Conservation (phyloP, 1,284 basidiomycete species). For the Leccinum pallidistipes region DNA sequence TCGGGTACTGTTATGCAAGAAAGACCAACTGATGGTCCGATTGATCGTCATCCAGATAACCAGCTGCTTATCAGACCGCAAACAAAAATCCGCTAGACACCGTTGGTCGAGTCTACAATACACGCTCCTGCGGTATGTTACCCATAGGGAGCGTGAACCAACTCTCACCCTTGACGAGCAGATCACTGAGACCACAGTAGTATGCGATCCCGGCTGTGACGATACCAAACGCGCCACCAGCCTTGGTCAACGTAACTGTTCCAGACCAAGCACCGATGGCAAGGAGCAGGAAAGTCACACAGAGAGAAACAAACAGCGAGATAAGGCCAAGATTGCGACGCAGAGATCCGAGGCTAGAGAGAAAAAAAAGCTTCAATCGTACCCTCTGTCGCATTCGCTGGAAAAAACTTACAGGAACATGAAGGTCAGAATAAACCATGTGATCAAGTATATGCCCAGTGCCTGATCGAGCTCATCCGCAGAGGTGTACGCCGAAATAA, state of each 20-base stretch:
- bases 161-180: slow-evolving; percentile 54
- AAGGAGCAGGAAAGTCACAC: slow-evolving; percentile 61
- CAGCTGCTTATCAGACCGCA: slow-evolving; percentile 2
- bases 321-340: slow-evolving; percentile 68
- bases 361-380: not conserved
- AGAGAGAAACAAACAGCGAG: slow-evolving; percentile 72
- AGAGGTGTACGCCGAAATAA: slow-evolving; percentile 50
- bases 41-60: not conserved
- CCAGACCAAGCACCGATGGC: slow-evolving; percentile 45
- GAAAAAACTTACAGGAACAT: slow-evolving; percentile 42
- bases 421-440: slow-evolving; percentile 71
- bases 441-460: slow-evolving; percentile 64
- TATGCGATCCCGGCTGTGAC: slow-evolving; percentile 68
- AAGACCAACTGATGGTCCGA: slow-evolving; percentile 2
- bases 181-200: slow-evolving; percentile 63
- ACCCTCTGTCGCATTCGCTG: not conserved
- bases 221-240: slow-evolving; percentile 76
- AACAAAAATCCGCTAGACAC: slow-evolving; percentile 6
- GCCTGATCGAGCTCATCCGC: slow-evolving; percentile 52
- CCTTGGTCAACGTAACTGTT: slow-evolving; percentile 31
- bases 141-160: slow-evolving; percentile 55
- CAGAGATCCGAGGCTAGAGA: slow-evolving; percentile 56
- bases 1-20: not conserved
- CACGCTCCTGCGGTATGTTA: slow-evolving; percentile 21
- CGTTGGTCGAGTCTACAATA: slow-evolving; percentile 2